Percentiles rank a stretch among this genome's conserved stretches.
phyloP scores from a whole-genome alignment of 2,329 filamentous ascomycete species.

The Aureobasidium sp. region DNA sequence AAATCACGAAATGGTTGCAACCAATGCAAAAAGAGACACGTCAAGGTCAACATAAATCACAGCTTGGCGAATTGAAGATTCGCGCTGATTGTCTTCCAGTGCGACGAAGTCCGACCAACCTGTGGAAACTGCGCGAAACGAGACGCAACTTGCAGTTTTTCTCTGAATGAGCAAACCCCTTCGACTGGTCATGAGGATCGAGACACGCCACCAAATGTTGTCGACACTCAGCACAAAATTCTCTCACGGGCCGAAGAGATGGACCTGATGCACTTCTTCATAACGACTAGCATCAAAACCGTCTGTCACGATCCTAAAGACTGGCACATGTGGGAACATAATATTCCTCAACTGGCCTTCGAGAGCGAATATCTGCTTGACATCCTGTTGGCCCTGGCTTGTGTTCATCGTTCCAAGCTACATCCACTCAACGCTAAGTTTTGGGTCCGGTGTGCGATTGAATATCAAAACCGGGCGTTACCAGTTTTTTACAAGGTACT shows the following conservation, averaged over 20 bases:
- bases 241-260: not conserved
- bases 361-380: not conserved
- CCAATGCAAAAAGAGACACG: conserved; percentile 30
- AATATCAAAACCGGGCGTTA: conserved; percentile 2
- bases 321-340: not conserved
- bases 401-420: not conserved
- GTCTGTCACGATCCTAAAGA: conserved; percentile 3
- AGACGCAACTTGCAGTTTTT: not conserved
- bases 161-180: not conserved
- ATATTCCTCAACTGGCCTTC: not conserved
- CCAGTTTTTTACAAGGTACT: not conserved
- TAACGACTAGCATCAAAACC: not conserved
- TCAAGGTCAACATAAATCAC: conserved; percentile 22
- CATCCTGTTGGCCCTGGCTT: not conserved
- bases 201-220: not conserved
- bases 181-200: not conserved
- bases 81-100: not conserved
- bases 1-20: conserved; percentile 31
- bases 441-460: not conserved
- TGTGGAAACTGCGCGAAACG: conserved; percentile 8
- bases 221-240: not conserved
- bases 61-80: not conserved
- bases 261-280: conserved; percentile 1
- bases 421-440: not conserved
- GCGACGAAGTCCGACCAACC: not conserved